These are phyloP conservation scores for Hypoxylon sp. DNA, from an alignment of 2,329 filamentous ascomycete genomes.

Conservation along the genomic window DNA sequence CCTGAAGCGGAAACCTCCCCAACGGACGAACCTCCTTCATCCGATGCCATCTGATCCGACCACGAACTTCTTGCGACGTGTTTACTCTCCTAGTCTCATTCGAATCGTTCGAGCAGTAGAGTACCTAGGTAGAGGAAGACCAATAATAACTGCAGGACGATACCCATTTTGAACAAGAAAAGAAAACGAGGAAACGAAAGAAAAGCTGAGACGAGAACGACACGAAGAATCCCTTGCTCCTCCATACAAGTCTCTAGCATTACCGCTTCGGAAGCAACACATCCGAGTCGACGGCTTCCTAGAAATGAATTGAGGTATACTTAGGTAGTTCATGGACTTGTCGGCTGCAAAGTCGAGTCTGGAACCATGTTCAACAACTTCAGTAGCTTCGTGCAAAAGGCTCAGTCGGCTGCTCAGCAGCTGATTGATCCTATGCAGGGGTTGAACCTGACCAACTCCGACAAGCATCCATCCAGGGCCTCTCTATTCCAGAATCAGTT, in stretches of 20 bases:
- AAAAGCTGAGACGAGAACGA: background rate
- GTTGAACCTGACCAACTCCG: slow-evolving; percentile 76
- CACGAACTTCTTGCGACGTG: slow-evolving; percentile 1
- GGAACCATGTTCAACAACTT: slow-evolving; percentile 70
- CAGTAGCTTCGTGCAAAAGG: slow-evolving; percentile 91
- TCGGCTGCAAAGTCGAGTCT: slow-evolving; percentile 44
- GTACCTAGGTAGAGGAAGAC: background rate
- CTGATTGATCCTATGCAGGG: slow-evolving; percentile 90
- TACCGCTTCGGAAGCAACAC: slow-evolving; percentile 21
- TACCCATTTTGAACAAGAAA: background rate
- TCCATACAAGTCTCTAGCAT: background rate
- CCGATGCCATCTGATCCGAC: slow-evolving; percentile 28
- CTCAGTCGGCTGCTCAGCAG: slow-evolving; percentile 75
- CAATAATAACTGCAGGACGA: background rate
- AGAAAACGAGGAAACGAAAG: background rate
- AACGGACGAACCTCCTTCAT: slow-evolving; percentile 30
- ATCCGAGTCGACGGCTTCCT: slow-evolving; percentile 25
- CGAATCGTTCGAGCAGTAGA: background rate
- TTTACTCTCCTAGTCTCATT: background rate
- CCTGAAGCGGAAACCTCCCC: slow-evolving; percentile 30
- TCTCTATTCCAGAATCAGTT: slow-evolving; percentile 96
- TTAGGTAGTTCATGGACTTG: slow-evolving; percentile 45
- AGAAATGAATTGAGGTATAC: slow-evolving; percentile 49
- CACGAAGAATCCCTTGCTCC: slow-evolving; percentile 2
- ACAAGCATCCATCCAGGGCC: slow-evolving; percentile 88